Conservation (phyloP, 352 stramenopile species). For the Globisporangium alternatum region DNA sequence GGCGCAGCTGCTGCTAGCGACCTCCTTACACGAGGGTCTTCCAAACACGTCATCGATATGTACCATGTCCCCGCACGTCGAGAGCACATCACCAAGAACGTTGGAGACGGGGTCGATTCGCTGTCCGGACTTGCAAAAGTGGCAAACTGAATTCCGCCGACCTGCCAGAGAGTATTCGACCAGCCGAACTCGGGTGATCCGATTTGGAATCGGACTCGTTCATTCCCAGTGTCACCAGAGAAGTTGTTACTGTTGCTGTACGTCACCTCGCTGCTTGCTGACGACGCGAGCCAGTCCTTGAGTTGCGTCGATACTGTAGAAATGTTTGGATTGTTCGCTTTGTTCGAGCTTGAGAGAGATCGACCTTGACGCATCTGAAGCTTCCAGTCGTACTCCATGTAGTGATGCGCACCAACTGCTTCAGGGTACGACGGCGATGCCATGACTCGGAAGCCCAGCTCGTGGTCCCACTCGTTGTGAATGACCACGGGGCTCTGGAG, state of each 20-base stretch:
- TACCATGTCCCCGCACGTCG: conserved; percentile 71
- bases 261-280: conserved; percentile 11
- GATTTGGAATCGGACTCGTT: conserved; percentile 63
- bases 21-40: conserved; percentile 35
- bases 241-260: conserved; percentile 4
- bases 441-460: conserved; percentile 50
- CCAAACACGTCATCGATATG: conserved; percentile 60
- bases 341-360: neutral
- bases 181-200: conserved; percentile 56
- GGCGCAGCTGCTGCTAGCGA: conserved; percentile 10
- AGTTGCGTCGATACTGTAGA: conserved; percentile 9
- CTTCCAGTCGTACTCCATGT: conserved; percentile 78
- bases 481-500: conserved; percentile 58
- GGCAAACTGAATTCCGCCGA: conserved; percentile 81
- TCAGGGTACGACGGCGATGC: conserved; percentile 45
- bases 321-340: neutral
- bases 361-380: conserved; percentile 27
- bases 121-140: conserved; percentile 34
- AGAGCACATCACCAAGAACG: conserved; percentile 70
- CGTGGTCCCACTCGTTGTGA: conserved; percentile 58
- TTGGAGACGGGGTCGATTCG: conserved; percentile 16
- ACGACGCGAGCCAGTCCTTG: conserved; percentile 37
- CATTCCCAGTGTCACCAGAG: conserved; percentile 6
- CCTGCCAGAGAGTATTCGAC: conserved; percentile 81
- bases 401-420: conserved; percentile 44